Evolutionary conservation across 352 stramenopile genomes (phyloP).

Genomic region (Pythium brachiatum): DNA sequence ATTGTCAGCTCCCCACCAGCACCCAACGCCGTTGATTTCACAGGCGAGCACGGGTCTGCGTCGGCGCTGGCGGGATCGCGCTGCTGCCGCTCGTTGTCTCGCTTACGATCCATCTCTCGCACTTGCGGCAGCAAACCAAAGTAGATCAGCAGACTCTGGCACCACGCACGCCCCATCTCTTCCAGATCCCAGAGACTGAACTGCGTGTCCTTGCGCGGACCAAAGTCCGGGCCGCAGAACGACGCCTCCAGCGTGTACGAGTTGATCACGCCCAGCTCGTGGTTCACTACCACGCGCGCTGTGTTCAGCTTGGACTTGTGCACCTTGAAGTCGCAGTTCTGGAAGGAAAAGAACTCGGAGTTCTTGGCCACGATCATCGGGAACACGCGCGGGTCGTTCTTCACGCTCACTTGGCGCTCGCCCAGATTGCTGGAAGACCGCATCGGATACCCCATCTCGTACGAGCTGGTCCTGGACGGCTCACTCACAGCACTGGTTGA

Average conservation of each 20-base stretch:
- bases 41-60: background rate
- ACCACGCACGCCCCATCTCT: constrained; percentile 72
- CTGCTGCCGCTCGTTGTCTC: constrained; percentile 13
- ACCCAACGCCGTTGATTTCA: background rate
- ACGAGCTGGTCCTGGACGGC: background rate
- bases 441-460: background rate
- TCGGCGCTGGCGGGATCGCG: constrained; percentile 1
- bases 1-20: constrained; percentile 17
- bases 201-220: constrained; percentile 59
- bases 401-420: constrained; percentile 20
- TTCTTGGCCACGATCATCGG: constrained; percentile 78
- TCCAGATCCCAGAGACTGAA: constrained; percentile 76
- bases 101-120: constrained; percentile 31
- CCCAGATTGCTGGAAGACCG: background rate
- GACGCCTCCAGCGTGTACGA: constrained; percentile 90
- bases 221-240: constrained; percentile 86
- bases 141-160: constrained; percentile 73
- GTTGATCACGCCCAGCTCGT: constrained; percentile 82
- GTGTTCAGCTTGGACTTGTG: constrained; percentile 89
- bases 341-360: constrained; percentile 72
- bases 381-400: constrained; percentile 70
- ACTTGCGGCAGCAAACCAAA: constrained; percentile 57
- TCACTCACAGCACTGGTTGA: background rate
- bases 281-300: constrained; percentile 87
- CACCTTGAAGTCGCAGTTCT: constrained; percentile 88